Evolutionary conservation across 345 rosid genomes (phyloP), one percentile per base, ranked within the genome.

Genomic region (Sonneratia alba): DNA sequence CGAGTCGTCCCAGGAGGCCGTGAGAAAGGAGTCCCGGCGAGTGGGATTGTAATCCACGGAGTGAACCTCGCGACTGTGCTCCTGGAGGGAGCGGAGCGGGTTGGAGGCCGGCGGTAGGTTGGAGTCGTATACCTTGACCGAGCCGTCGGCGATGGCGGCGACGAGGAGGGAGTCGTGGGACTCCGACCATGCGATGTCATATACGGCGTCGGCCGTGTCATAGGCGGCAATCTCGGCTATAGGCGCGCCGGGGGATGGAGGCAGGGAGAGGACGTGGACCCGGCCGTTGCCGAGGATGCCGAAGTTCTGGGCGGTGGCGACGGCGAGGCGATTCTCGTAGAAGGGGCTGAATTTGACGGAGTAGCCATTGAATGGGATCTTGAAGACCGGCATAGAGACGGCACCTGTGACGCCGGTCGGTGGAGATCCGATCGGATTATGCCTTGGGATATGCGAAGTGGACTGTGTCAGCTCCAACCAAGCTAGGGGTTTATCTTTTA

Each of bases 231-330:
- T 69, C 47, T 92, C 92, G 37, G 85, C n/a, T 19, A 90, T 40
- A 0, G 83, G 87, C 21, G 78, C 72, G 18, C 86, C 77, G 21
- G 87, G 81, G 76, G 85, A 49, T 0, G 92, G 92, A 36, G 96
- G 81, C 0, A 94, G 88, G 76, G 89, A 84, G 80, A 94, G 89
- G 63, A 94, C 85, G 77, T 94, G 97, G 75, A 91, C 69, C 72
- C 97, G 95, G 16, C 96, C 98, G 76, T 91, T 94, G 27, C 98
- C 97, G 62, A 93, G 88, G 81, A 93, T 93, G 57, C 98, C 98
- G 75, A 90, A 93, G 82, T 91, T 93, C 65, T 91, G 97, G 27
- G 98, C 82, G 24, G 98, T 93, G 67, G 90, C 97, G 56, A 88
- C 97, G 75, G 93, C 96, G 68, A 94, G 84, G 14, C 93, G 93